Evolutionary conservation across 306 rosid genomes (phyloP).

Genomic region (Cicer judaicum): DNA sequence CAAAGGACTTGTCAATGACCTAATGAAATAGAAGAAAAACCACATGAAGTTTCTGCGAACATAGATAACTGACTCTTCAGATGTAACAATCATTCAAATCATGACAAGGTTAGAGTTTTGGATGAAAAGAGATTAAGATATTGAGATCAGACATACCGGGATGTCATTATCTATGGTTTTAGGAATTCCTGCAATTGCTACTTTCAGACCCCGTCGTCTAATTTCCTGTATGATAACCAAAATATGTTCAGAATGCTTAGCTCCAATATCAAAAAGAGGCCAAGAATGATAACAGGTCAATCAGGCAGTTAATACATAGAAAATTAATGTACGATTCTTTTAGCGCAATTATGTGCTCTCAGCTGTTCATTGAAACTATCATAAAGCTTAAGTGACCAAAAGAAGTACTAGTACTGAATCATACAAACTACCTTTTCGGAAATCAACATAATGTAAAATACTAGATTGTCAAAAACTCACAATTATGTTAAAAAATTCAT

Average conservation of each 20-base stretch:
- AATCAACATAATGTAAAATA: neutral
- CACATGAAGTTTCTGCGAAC: constrained; percentile 39
- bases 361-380: constrained; percentile 15
- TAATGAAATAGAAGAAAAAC: constrained; percentile 48
- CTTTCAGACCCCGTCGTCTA: constrained; percentile 86
- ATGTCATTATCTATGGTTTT: constrained; percentile 98
- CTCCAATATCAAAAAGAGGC: constrained; percentile 28
- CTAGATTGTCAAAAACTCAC: constrained; percentile 8
- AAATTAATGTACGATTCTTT: constrained; percentile 10
- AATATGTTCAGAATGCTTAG: constrained; percentile 31
- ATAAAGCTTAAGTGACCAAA: constrained; percentile 28
- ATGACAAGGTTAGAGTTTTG: constrained; percentile 3
- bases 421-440: constrained; percentile 20
- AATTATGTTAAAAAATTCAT: neutral
- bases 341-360: constrained; percentile 9
- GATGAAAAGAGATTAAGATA: constrained; percentile 10
- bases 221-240: constrained; percentile 69
- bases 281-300: constrained; percentile 32
- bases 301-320: neutral
- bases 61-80: constrained; percentile 45
- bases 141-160: constrained; percentile 60
- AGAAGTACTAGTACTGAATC: constrained; percentile 19
- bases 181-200: constrained; percentile 84
- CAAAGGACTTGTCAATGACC: constrained; percentile 94
- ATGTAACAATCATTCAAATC: constrained; percentile 38